A percentile compares a stretch with the other conserved stretches of the same genome.
phyloP scores from a whole-genome alignment of 108 stramenopile genomes.

The Cyclotella cryptica region DNA sequence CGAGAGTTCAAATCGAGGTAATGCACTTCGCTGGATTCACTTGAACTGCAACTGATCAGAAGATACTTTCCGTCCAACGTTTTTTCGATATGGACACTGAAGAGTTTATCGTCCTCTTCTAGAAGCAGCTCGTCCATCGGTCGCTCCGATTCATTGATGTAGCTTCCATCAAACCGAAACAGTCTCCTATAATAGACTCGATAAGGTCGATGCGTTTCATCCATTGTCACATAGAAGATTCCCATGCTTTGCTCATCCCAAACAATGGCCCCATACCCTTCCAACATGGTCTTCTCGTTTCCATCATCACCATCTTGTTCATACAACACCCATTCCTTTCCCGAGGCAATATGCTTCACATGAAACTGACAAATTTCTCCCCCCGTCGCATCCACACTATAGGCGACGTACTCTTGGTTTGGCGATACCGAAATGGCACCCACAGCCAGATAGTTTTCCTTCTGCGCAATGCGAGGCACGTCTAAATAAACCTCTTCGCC shows the following conservation, averaged over 20 bases:
- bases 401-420: constrained; percentile 75
- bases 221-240: constrained; percentile 89
- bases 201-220: constrained; percentile 82
- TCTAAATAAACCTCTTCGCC: constrained; percentile 88
- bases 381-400: constrained; percentile 88
- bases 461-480: constrained; percentile 86
- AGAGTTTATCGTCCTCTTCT: constrained; percentile 80
- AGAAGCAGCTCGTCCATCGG: constrained; percentile 74
- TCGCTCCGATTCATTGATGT: constrained; percentile 8
- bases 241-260: constrained; percentile 86
- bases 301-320: constrained; percentile 64
- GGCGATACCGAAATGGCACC: constrained; percentile 76
- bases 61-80: constrained; percentile 68
- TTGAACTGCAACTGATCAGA: constrained; percentile 62
- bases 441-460: constrained; percentile 82
- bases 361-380: constrained; percentile 90
- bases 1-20: constrained; percentile 57
- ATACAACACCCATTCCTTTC: constrained; percentile 57
- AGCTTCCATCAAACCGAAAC: constrained; percentile 30
- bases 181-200: constrained; percentile 59
- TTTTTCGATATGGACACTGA: constrained; percentile 64
- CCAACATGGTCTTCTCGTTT: constrained; percentile 9
- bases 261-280: constrained; percentile 67
- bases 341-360: constrained; percentile 77
- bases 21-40: constrained; percentile 87